A percentile compares a stretch with the other conserved stretches of the same genome.
These are phyloP conservation scores for Cinnamomum chago DNA, from an alignment of 164 flowering plant genomes.

Conservation along the genomic window DNA sequence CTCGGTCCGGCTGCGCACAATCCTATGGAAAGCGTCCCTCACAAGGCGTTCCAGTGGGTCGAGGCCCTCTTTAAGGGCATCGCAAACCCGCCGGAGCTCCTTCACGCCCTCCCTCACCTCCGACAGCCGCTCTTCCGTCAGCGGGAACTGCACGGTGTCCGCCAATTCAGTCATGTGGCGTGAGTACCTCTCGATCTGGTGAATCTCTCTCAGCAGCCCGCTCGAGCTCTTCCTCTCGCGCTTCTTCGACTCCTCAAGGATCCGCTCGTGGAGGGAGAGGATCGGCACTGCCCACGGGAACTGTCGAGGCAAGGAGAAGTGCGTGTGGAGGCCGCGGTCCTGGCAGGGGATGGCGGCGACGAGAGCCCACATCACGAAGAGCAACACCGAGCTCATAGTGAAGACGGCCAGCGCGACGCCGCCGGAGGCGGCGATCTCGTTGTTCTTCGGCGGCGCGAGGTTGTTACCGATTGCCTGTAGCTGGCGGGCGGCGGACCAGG, in stretches of 20 bases:
- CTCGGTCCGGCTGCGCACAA: conserved; percentile 74
- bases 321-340: conserved; percentile 80
- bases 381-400: conserved; percentile 60
- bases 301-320: conserved; percentile 58
- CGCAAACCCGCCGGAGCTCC: conserved; percentile 46
- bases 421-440: conserved; percentile 47
- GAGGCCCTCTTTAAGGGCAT: conserved; percentile 51
- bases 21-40: conserved; percentile 80
- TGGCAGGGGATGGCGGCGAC: conserved; percentile 98
- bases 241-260: conserved; percentile 78
- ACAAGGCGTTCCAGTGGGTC: conserved; percentile 79
- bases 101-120: conserved; percentile 58
- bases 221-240: conserved; percentile 58
- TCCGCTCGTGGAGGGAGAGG: conserved; percentile 64
- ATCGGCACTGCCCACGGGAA: conserved; percentile 64
- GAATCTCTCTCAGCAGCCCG: conserved; percentile 78
- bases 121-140: conserved; percentile 51
- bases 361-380: conserved; percentile 83
- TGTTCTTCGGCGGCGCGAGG: conserved; percentile 44
- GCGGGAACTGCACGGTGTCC: conserved; percentile 62
- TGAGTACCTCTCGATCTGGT: conserved; percentile 60
- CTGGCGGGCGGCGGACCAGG: conserved; percentile 68
- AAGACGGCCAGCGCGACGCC: conserved; percentile 64
- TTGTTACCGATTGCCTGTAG: conserved; percentile 77
- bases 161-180: conserved; percentile 53